Percentiles rank a stretch among this genome's conserved stretches.
Conservation (phyloP, 768 basidiomycete genomes). For the Calocera cornea region DNA sequence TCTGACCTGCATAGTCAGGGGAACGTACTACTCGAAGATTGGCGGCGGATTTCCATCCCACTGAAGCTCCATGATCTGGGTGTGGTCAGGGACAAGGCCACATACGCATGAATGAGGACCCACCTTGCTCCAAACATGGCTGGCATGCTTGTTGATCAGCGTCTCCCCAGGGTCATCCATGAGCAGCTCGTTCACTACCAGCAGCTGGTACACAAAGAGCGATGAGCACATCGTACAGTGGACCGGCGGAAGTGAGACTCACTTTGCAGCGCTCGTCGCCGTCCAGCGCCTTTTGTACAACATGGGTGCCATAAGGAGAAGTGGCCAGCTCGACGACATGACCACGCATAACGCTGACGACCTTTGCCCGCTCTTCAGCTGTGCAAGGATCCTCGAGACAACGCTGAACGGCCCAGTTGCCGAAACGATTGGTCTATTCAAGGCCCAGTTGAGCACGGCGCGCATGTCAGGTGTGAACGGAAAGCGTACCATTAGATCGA, state of each 20-base stretch:
- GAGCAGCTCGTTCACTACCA: constrained; percentile 75
- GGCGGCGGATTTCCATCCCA: constrained; percentile 81
- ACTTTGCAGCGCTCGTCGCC: constrained; percentile 74
- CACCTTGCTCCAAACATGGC: constrained; percentile 87
- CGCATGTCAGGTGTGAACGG: neutral
- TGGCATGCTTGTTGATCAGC: constrained; percentile 79
- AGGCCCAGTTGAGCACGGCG: neutral
- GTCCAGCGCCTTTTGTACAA: constrained; percentile 78
- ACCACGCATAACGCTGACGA: constrained; percentile 77
- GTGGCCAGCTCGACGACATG: constrained; percentile 76
- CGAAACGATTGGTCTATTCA: constrained; percentile 42
- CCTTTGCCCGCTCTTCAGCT: constrained; percentile 61
- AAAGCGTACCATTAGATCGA: constrained; percentile 85
- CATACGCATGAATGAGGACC: constrained; percentile 8
- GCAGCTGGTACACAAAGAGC: constrained; percentile 22
- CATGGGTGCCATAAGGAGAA: constrained; percentile 82
- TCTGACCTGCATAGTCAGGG: constrained; percentile 1
- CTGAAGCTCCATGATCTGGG: constrained; percentile 74
- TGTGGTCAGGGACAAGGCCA: constrained; percentile 1
- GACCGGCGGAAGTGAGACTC: neutral
- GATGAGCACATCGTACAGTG: neutral
- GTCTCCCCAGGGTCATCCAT: constrained; percentile 75
- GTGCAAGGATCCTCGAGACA: constrained; percentile 71
- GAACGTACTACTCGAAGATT: constrained; percentile 60
- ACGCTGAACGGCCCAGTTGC: constrained; percentile 77